Percentiles rank a stretch among this genome's conserved stretches.
Conservation (phyloP, 306 rosid genomes). For the Carpinus viminea region DNA sequence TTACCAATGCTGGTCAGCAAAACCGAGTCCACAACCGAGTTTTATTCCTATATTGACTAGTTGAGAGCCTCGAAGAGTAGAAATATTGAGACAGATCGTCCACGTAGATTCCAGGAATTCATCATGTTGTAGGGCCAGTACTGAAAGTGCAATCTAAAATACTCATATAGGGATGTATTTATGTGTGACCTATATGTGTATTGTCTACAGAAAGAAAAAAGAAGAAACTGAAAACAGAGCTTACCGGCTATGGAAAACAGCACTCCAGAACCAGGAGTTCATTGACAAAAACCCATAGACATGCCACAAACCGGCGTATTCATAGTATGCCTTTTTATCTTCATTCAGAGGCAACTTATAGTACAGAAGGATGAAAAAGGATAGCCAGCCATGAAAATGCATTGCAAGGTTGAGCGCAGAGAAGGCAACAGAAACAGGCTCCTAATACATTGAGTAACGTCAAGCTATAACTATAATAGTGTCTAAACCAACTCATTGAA, state of each 20-base stretch:
- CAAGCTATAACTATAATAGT: slow-evolving; percentile 15
- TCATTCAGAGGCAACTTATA: slow-evolving; percentile 56
- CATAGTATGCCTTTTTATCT: slow-evolving; percentile 57
- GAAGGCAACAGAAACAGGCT: slow-evolving; percentile 74
- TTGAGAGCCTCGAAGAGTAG: neutral
- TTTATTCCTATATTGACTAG: neutral
- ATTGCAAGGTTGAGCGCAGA: slow-evolving; percentile 67
- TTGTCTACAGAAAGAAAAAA: neutral
- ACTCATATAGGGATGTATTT: neutral
- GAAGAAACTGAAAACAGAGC: slow-evolving; percentile 22
- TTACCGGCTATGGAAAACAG: slow-evolving; percentile 71
- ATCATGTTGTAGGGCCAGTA: neutral
- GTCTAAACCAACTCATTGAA: slow-evolving; percentile 15
- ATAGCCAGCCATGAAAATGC: slow-evolving; percentile 81
- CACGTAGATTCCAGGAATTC: neutral
- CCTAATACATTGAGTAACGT: slow-evolving; percentile 45
- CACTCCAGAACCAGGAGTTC: slow-evolving; percentile 76
- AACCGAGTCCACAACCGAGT: neutral
- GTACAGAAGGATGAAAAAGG: slow-evolving; percentile 57
- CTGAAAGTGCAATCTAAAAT: neutral
- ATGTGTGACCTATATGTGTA: neutral
- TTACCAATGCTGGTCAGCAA: neutral
- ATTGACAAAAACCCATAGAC: slow-evolving; percentile 55
- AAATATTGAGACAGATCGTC: neutral
- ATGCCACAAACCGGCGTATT: slow-evolving; percentile 63